These are phyloP conservation scores for Brassica cretica DNA, from an alignment of 345 rosid species.

Conservation along the genomic window DNA sequence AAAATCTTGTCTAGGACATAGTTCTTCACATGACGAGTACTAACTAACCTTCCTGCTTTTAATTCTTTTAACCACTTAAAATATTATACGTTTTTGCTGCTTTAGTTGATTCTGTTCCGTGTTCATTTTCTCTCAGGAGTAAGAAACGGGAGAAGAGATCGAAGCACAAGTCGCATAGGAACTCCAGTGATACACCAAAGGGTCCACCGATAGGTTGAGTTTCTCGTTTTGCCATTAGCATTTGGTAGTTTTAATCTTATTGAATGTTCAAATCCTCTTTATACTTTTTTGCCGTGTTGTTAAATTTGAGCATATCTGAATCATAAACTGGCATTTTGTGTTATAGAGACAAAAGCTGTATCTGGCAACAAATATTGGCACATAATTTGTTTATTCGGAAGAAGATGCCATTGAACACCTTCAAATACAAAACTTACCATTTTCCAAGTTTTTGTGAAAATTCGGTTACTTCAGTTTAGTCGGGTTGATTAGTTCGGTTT, in stretches of 20 bases:
- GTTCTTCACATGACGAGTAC: constrained; percentile 83
- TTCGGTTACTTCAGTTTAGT: too few relatives aligned
- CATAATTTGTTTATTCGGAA: neutral
- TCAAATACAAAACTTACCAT: neutral
- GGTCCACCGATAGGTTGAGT: constrained; percentile 23
- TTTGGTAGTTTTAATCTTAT: constrained; percentile 7
- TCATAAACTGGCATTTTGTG: too few relatives aligned
- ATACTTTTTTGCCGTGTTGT: too few relatives aligned
- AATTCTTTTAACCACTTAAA: neutral
- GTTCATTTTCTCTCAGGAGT: constrained; percentile 32
- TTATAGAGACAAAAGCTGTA: too few relatives aligned
- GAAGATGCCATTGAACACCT: neutral
- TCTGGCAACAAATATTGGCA: too few relatives aligned
- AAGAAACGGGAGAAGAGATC: constrained; percentile 94
- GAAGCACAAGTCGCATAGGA: constrained; percentile 73
- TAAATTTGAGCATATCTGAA: too few relatives aligned
- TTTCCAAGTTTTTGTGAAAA: neutral
- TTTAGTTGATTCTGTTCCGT: neutral
- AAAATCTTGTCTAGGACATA: constrained; percentile 87
- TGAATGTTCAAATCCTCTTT: too few relatives aligned
- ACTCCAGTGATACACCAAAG: constrained; percentile 48
- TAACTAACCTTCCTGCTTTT: constrained; percentile 10
- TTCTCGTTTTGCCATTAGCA: constrained; percentile 4
- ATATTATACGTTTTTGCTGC: neutral
- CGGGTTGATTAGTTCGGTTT: too few relatives aligned